Evolutionary conservation across 805 yeast genomes (phyloP).

Genomic region (Suhomyces vadensis): DNA sequence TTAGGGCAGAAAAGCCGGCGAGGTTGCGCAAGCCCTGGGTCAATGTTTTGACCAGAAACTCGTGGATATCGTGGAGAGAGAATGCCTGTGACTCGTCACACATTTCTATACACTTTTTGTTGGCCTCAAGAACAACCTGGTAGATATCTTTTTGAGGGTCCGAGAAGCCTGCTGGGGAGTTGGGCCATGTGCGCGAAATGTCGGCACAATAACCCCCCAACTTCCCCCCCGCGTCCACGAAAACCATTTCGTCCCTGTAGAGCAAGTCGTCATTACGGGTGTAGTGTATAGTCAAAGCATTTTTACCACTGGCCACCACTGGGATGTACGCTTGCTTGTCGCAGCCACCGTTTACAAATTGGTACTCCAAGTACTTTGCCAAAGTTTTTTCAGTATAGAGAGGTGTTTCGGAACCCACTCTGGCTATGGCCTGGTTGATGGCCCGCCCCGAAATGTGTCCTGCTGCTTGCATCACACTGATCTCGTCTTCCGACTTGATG

Average conservation of each 20-base stretch:
- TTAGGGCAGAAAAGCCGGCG: conserved; percentile 59
- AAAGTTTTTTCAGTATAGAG: conserved; percentile 75
- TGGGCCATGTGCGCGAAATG: conserved; percentile 97
- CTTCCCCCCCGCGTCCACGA: conserved; percentile 94
- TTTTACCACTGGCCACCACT: conserved; percentile 92
- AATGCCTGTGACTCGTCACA: conserved; percentile 56
- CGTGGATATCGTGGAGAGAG: conserved; percentile 76
- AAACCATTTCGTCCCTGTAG: conserved; percentile 74
- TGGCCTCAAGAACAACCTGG: conserved; percentile 82
- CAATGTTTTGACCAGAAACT: conserved; percentile 59
- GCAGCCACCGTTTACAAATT: conserved; percentile 85
- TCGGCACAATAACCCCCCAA: conserved; percentile 95
- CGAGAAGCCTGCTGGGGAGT: conserved; percentile 65
- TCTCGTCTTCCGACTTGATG: conserved; percentile 74
- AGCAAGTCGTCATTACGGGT: conserved; percentile 87
- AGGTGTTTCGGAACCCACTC: conserved; percentile 41
- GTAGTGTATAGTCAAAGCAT: conserved; percentile 90
- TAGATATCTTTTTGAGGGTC: conserved; percentile 83
- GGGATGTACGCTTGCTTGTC: conserved; percentile 90
- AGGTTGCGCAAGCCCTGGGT: conserved; percentile 65
- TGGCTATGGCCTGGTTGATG: conserved; percentile 77
- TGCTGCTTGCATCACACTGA: conserved; percentile 77
- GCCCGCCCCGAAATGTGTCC: conserved; percentile 82
- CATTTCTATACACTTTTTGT: conserved; percentile 70
- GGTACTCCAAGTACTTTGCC: conserved; percentile 77